These are phyloP conservation scores for Thoreauomyces humboldtii DNA, from an alignment of 192 early-diverging fungal genomes.

Conservation along the genomic window DNA sequence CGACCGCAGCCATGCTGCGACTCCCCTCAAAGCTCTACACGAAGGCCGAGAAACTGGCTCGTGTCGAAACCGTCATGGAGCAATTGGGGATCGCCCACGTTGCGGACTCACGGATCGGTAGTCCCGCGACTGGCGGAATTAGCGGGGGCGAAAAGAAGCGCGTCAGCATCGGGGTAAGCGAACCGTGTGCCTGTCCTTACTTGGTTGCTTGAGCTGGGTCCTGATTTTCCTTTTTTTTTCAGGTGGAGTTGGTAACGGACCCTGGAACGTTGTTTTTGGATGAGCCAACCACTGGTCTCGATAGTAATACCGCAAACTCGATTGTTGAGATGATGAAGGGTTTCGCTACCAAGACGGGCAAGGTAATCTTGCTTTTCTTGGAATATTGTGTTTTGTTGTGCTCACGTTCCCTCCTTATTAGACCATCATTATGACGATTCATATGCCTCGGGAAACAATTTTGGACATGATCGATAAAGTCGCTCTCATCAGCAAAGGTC, in stretches of 20 bases:
- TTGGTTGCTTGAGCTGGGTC: no score
- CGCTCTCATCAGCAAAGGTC: slow-evolving; percentile 74
- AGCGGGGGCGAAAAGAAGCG: slow-evolving; percentile 68
- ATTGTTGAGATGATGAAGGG: slow-evolving; percentile 63
- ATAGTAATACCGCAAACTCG: slow-evolving; percentile 65
- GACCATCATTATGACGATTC: slow-evolving; percentile 86
- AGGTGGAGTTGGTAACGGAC: slow-evolving; percentile 52
- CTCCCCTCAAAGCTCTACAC: slow-evolving; percentile 39
- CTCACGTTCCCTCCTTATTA: neutral
- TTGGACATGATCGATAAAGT: slow-evolving; percentile 82
- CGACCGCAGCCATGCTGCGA: slow-evolving; percentile 35
- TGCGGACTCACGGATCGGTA: slow-evolving; percentile 47
- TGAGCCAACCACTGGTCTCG: slow-evolving; percentile 76
- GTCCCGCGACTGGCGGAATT: slow-evolving; percentile 37
- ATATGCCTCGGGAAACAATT: slow-evolving; percentile 78
- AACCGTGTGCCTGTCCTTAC: no score
- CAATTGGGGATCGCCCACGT: slow-evolving; percentile 41
- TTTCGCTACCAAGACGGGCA: slow-evolving; percentile 53
- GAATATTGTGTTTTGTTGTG: no score
- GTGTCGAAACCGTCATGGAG: slow-evolving; percentile 35
- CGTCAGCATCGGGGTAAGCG: slow-evolving; percentile 75
- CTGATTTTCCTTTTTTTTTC: no score
- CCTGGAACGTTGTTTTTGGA: slow-evolving; percentile 53
- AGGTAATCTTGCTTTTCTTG: no score
- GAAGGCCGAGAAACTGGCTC: slow-evolving; percentile 25